These are phyloP conservation scores for Vigna nakashimae DNA, from an alignment of 306 rosid species.

Conservation along the genomic window DNA sequence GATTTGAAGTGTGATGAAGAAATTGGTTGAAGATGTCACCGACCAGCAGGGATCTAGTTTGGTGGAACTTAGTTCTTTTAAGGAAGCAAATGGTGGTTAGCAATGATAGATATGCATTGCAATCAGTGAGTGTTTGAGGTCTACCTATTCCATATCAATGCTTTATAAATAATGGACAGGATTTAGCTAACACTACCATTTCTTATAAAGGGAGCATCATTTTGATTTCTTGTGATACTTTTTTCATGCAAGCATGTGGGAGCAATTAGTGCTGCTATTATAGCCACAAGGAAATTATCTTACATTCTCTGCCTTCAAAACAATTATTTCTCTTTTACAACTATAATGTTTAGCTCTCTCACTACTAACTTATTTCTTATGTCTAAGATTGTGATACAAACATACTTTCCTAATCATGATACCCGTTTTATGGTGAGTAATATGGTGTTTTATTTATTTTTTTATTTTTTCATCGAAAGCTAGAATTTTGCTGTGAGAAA, in stretches of 20 bases:
- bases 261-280: conserved; percentile 61
- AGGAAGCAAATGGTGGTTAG: conserved; percentile 75
- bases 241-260: conserved; percentile 82
- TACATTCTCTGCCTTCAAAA: conserved; percentile 24
- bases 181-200: conserved; percentile 44
- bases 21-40: conserved; percentile 51
- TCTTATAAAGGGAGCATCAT: conserved; percentile 52
- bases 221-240: conserved; percentile 38
- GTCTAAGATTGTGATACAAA: conserved; percentile 14
- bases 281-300: conserved; percentile 43
- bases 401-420: conserved; percentile 24
- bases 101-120: conserved; percentile 39
- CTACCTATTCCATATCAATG: conserved; percentile 53
- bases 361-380: neutral
- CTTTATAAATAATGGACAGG: conserved; percentile 44
- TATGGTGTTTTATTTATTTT: neutral
- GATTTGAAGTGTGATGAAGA: conserved; percentile 27
- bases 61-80: conserved; percentile 61
- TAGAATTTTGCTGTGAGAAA: too few species aligned
- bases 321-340: conserved; percentile 47
- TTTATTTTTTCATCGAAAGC: too few species aligned
- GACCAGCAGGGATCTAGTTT: conserved; percentile 54
- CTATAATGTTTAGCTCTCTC: neutral
- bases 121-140: conserved; percentile 62
- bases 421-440: neutral